Conservation (phyloP, 352 stramenopile species). For the Thraustochytrium sp. region DNA sequence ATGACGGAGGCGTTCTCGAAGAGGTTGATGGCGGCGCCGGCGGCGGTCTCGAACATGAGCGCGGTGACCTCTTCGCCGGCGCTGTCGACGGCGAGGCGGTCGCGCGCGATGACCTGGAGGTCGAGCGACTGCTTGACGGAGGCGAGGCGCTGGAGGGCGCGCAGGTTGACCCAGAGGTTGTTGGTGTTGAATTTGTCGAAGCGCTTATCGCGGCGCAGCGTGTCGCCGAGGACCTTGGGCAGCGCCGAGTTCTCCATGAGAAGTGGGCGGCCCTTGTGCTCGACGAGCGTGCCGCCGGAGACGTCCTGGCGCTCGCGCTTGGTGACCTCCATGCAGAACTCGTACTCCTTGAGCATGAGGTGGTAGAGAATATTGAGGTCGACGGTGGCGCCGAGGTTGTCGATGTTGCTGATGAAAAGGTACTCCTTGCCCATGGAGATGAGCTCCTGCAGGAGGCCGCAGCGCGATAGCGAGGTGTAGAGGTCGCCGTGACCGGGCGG, state of each 20-base stretch:
- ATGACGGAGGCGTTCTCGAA: conserved; percentile 94
- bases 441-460: conserved; percentile 87
- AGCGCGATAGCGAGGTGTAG: conserved; percentile 95
- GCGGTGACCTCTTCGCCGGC: conserved; percentile 89
- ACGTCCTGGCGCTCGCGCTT: conserved; percentile 81
- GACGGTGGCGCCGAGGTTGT: conserved; percentile 96
- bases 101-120: conserved; percentile 83
- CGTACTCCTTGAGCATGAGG: conserved; percentile 91
- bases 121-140: conserved; percentile 70
- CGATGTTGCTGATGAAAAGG: conserved; percentile 99
- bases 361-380: conserved; percentile 95
- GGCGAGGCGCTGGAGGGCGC: conserved; percentile 92
- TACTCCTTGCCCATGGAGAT: conserved; percentile 94
- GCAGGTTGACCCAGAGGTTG: conserved; percentile 97
- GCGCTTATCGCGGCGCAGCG: conserved; percentile 87
- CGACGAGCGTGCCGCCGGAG: conserved; percentile 77
- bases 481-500: conserved; percentile 97
- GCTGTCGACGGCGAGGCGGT: conserved; percentile 82
- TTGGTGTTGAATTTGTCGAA: conserved; percentile 99
- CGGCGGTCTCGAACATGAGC: conserved; percentile 89
- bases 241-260: conserved; percentile 96
- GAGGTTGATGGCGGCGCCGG: conserved; percentile 95
- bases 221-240: conserved; percentile 82
- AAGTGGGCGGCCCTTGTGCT: conserved; percentile 83
- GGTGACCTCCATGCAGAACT: conserved; percentile 98